phyloP scores from a whole-genome alignment of 2,329 filamentous ascomycete species.

The Pezicula neosporulosa region DNA sequence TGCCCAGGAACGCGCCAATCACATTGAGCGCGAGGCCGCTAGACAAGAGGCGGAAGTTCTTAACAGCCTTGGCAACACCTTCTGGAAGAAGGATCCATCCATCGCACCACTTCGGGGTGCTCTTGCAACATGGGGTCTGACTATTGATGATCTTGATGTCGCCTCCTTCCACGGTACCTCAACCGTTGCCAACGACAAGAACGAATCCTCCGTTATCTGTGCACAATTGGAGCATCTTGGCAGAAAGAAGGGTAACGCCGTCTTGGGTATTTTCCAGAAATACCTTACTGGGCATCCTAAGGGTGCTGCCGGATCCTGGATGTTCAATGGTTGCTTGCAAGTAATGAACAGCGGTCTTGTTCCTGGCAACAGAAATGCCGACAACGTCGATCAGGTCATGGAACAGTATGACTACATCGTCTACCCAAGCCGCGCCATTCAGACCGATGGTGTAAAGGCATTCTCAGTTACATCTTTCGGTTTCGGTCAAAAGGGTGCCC shows the following conservation, averaged over 20 bases:
- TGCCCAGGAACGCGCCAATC: slow-evolving; percentile 75
- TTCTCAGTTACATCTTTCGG: slow-evolving; percentile 99
- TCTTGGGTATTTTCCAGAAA: slow-evolving; percentile 98
- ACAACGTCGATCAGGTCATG: slow-evolving; percentile 95
- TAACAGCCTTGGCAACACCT: slow-evolving; percentile 92
- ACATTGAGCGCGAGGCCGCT: slow-evolving; percentile 83
- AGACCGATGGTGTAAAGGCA: slow-evolving; percentile 97
- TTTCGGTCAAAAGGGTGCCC: slow-evolving; percentile 98
- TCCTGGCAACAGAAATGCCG: slow-evolving; percentile 94
- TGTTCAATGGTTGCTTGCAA: slow-evolving; percentile 98
- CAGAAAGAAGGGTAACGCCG: slow-evolving; percentile 91
- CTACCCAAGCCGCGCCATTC: slow-evolving; percentile 90
- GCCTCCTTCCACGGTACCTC: slow-evolving; percentile 99
- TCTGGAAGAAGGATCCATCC: slow-evolving; percentile 93
- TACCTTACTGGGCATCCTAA: slow-evolving; percentile 98
- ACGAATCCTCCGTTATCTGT: slow-evolving; percentile 96
- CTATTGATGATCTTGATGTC: slow-evolving; percentile 90
- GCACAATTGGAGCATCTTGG: slow-evolving; percentile 94
- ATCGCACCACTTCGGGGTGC: slow-evolving; percentile 96
- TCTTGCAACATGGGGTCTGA: slow-evolving; percentile 95
- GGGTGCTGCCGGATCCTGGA: slow-evolving; percentile 98
- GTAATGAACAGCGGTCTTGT: slow-evolving; percentile 92
- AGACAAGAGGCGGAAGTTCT: slow-evolving; percentile 93
- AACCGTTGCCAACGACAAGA: slow-evolving; percentile 98
- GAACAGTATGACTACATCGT: slow-evolving; percentile 98